Base-by-base conservation (phyloP, 805 yeast genomes). In the Torulaspora franciscae region DNA sequence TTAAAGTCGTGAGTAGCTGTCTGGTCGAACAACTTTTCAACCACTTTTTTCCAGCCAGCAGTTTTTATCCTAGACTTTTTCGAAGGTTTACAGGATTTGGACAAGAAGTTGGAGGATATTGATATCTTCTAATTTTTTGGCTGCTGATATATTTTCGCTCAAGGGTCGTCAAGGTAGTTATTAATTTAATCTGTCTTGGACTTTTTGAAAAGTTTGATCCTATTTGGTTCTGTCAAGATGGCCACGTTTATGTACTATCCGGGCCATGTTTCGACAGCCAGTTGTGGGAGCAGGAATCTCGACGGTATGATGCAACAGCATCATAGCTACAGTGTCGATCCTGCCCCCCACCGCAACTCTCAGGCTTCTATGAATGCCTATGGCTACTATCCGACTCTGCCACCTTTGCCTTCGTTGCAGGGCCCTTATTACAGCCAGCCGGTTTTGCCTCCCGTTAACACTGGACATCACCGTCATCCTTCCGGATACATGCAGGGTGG, bases 141-240 rank as follows among this genome's bases (percentile, higher is more conserved):
- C 32, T 37, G 40, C 40, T 27, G 27, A 19, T 22, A 19, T 27
- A 28, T 17, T 39, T 32, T 39, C 32, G 14, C 32, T 14, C 23
- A 32, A 41, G 22, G 40, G 28, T 28, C 30, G 34, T 48, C 46
- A 49, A 56, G 66, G 53, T 56, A 61, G 64, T 61, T 61, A 61
- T 61, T 61, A 50, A 50, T 53, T 61, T 61, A 61, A 58, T 61
- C 57, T 58, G 62, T 59, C 64, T 56, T 51, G 43, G 41, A 19
- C 44, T 36, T 41, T 19, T 25, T 37, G 41, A 35, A 34, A 32
- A 22, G 24, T 42, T 43, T 37, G 40, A 7, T 44, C 33, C 32
- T 40, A 24, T 33, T 41, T 32, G 39, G 33, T 28, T 23, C 11
- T 26, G 24, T 13, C 19, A 32, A 25, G 24, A 38, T 50, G 54